phyloP scores from a whole-genome alignment of 495 filamentous ascomycete species.

The Penicillium argentinense region DNA sequence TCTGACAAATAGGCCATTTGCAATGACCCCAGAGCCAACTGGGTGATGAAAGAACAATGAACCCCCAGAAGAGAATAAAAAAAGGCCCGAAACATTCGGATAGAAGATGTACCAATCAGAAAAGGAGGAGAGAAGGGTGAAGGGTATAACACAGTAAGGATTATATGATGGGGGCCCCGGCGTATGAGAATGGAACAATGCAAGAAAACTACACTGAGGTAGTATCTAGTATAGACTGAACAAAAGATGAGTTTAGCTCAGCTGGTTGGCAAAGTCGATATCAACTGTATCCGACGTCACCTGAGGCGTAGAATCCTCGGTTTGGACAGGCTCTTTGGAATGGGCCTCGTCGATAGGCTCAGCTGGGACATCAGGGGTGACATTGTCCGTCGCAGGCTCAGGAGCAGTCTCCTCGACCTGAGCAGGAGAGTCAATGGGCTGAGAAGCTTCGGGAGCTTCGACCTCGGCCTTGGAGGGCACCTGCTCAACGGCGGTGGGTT shows the following conservation, averaged over 20 bases:
- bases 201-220: too few relatives aligned
- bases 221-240: too few relatives aligned
- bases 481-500: background rate
- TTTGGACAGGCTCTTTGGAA: background rate
- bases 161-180: conserved; percentile 2
- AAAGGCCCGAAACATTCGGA: background rate
- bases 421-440: background rate
- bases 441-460: conserved; percentile 2
- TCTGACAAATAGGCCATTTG: background rate
- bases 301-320: conserved; percentile 11
- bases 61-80: background rate
- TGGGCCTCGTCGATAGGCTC: conserved; percentile 5
- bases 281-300: conserved; percentile 23
- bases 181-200: conserved; percentile 6
- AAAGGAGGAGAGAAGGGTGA: background rate
- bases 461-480: background rate
- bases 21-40: conserved; percentile 1
- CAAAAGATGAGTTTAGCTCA: conserved; percentile 18
- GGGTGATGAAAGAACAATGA: background rate
- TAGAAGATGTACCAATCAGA: background rate
- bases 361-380: conserved; percentile 2
- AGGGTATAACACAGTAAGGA: conserved; percentile 15
- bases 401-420: conserved; percentile 1
- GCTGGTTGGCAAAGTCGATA: conserved; percentile 31
- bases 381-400: conserved; percentile 4